Evolutionary conservation across 2,329 filamentous ascomycete species (phyloP).

Genomic region (Aspergillus unguis): DNA sequence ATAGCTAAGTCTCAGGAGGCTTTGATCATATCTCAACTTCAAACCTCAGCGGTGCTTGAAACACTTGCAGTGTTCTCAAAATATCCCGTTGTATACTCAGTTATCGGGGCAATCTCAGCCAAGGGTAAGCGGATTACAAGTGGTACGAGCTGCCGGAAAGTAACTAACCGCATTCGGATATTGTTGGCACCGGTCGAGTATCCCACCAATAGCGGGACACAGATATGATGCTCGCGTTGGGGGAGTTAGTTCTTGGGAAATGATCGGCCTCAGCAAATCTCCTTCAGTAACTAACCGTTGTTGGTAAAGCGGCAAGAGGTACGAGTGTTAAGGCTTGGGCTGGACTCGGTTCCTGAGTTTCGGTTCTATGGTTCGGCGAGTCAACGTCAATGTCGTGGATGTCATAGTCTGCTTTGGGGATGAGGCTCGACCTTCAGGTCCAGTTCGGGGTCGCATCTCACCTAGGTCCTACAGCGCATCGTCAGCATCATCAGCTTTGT

Average conservation of each 20-base stretch:
- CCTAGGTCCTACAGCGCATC: too few relatives aligned
- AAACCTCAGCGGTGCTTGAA: too few relatives aligned
- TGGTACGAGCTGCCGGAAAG: neutral
- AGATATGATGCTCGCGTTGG: conserved; percentile 12
- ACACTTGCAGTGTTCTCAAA: neutral
- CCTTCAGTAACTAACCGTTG: neutral
- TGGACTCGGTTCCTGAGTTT: too few relatives aligned
- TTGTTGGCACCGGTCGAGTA: conserved; percentile 11
- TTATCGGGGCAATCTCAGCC: neutral
- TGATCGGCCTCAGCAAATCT: conserved; percentile 20
- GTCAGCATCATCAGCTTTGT: too few relatives aligned
- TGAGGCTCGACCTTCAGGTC: too few relatives aligned
- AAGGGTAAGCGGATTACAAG: neutral
- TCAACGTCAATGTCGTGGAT: too few relatives aligned
- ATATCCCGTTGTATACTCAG: neutral
- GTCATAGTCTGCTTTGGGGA: too few relatives aligned
- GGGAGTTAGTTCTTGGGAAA: conserved; percentile 9
- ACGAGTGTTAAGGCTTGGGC: neutral
- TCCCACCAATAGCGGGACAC: conserved; percentile 6
- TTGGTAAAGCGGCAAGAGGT: neutral
- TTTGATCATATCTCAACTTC: too few relatives aligned
- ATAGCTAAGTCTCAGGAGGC: too few relatives aligned
- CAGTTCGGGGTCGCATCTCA: too few relatives aligned
- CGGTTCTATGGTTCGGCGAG: too few relatives aligned
- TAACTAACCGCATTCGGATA: conserved; percentile 8